Evolutionary conservation across 2,329 filamentous ascomycete species (phyloP), one percentile per base, ranked within the genome.

Genomic region (Exophiala alcalophila): DNA sequence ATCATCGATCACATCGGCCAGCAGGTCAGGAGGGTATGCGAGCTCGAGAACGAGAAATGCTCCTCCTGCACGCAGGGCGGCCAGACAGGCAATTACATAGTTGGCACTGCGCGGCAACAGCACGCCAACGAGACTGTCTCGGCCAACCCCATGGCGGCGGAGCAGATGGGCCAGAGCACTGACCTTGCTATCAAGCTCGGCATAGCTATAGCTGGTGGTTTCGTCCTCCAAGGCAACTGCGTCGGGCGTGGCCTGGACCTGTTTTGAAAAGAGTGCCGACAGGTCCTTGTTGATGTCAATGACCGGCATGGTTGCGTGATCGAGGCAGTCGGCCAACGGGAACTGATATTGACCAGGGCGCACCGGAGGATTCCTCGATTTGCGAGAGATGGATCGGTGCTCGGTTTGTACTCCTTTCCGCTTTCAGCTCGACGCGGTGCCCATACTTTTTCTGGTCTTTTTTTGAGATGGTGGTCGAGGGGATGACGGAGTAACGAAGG

Each of bases 11-110:
- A 90, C 85, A 63, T 89, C 84, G 37, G 83, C 77, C 49, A 91
- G 69, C 34, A 90, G 70, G 42, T 80, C 81, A 0, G 83, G 77
- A 10, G 86, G 86, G 52, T 90, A 90, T 3, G 86, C 86, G 34
- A 88, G 71, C 65, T 91, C 86, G 3, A 91, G 76, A 2, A 90
- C 85, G 4, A 91, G 71, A 59, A 89, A 91, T 2, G 86, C 86
- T 40, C 86, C 86, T 37, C 85, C 86, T 2, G 86, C 85, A 46
- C 83, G 79, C 26, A 90, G 74, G n/a, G 83, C 80, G 18, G 86
- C 86, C 38, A 91, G 70, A 59, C 83, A 88, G 11, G 84, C 81
- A 62, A 90, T 81, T 48, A 91, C 83, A 64, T 90, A 88, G 65
- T 88, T 77, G 34, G 84, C 83, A 61, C 83, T 86, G 40, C 85